Percentiles rank a stretch among this genome's conserved stretches.
phyloP scores from a whole-genome alignment of 1,284 basidiomycete species.

The Omphalotus olearius region DNA sequence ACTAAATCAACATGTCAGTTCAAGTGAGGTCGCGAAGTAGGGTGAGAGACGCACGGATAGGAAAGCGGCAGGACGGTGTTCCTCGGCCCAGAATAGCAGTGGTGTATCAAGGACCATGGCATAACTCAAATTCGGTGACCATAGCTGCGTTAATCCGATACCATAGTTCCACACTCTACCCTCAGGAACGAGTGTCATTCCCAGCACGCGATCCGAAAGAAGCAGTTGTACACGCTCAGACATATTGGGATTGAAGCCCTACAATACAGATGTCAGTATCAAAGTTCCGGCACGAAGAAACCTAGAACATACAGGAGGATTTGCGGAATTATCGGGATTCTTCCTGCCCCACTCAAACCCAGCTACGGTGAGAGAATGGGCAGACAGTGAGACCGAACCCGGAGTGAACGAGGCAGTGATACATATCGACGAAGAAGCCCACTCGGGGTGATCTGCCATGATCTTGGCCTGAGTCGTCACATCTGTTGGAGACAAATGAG shows the following conservation, averaged over 20 bases:
- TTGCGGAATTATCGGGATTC: conserved; percentile 81
- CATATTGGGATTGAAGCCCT: conserved; percentile 97
- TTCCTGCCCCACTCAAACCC: conserved; percentile 99
- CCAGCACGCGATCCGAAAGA: conserved; percentile 89
- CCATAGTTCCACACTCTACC: conserved; percentile 94
- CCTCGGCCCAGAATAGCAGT: conserved; percentile 92
- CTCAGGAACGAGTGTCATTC: conserved; percentile 88
- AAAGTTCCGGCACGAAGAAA: conserved; percentile 4
- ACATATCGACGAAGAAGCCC: conserved; percentile 93
- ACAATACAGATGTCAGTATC: conserved; percentile 16
- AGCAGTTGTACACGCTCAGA: conserved; percentile 94
- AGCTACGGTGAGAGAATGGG: conserved; percentile 84
- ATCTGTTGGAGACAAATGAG: conserved; percentile 90
- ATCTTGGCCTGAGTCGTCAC: conserved; percentile 95
- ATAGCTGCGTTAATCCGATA: conserved; percentile 87
- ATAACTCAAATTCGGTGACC: conserved; percentile 84
- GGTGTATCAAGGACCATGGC: conserved; percentile 89
- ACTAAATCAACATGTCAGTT: conserved; percentile 37
- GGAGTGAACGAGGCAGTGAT: conserved; percentile 96
- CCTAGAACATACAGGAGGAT: conserved; percentile 56
- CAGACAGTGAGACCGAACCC: conserved; percentile 92
- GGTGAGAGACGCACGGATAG: conserved; percentile 58
- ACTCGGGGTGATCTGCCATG: conserved; percentile 94
- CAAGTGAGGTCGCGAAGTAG: background rate
- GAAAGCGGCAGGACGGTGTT: conserved; percentile 90